Conservation (phyloP, 106 monocot species). For the Alisma plantagoaquatica region DNA sequence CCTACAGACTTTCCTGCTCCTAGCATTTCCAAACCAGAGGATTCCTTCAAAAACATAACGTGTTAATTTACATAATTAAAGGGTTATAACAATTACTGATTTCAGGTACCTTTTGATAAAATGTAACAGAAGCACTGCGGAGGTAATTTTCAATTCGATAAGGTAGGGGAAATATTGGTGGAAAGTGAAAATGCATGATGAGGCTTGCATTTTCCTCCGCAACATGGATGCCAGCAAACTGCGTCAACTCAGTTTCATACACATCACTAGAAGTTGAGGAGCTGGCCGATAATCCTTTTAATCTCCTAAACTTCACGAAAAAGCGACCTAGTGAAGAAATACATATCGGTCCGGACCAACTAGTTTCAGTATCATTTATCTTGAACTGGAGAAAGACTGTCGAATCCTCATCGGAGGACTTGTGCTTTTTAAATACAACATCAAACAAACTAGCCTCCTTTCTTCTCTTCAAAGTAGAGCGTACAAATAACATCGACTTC, state of each 20-base stretch:
- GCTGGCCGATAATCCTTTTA: conserved; percentile 1
- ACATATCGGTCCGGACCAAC: conserved; percentile 91
- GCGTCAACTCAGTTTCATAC: conserved; percentile 10
- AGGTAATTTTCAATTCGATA: conserved; percentile 79
- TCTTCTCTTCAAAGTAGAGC: conserved; percentile 16
- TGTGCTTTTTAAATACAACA: conserved; percentile 42
- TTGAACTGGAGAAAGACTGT: conserved; percentile 60
- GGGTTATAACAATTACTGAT: too few species aligned
- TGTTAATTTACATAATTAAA: background rate
- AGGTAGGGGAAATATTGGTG: conserved; percentile 42
- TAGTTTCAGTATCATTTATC: conserved; percentile 29
- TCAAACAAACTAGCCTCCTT: conserved; percentile 36
- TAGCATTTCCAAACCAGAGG: conserved; percentile 36
- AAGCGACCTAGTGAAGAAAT: conserved; percentile 80
- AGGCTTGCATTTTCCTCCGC: conserved; percentile 63
- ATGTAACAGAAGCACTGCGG: conserved; percentile 39
- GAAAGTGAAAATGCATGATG: conserved; percentile 46
- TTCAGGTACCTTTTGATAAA: conserved; percentile 61
- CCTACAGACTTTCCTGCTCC: conserved; percentile 44
- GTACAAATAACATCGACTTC: conserved; percentile 30
- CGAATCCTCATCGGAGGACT: conserved; percentile 31
- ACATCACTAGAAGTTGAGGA: conserved; percentile 1
- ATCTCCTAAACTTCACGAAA: conserved; percentile 69
- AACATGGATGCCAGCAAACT: conserved; percentile 51
- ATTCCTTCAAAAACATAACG: conserved; percentile 26